These are phyloP conservation scores for Herpetospermum pedunculosum DNA, from an alignment of 306 rosid species.

Conservation along the genomic window DNA sequence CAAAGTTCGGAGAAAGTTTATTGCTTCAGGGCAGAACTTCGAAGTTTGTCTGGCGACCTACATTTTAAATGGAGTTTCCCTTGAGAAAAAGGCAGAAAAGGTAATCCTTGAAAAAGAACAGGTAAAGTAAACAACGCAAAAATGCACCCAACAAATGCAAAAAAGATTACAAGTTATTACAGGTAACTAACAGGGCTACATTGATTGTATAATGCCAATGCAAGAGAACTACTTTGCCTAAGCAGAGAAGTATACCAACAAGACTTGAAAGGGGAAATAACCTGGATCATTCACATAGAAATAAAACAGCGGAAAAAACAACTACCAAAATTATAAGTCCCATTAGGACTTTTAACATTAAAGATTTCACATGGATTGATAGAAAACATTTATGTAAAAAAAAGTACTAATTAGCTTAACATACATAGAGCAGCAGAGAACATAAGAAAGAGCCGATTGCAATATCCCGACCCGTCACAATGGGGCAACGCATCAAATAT, in stretches of 20 bases:
- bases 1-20: slow-evolving; percentile 47
- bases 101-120: not conserved
- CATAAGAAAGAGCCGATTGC: slow-evolving; percentile 79
- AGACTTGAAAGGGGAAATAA: not conserved
- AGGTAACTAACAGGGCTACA: not conserved
- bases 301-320: not conserved
- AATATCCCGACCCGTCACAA: slow-evolving; percentile 58
- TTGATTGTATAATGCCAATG: not conserved
- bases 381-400: not conserved
- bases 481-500: slow-evolving; percentile 77
- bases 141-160: not conserved
- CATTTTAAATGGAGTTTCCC: not conserved
- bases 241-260: not conserved
- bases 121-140: not conserved
- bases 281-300: not conserved
- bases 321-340: not conserved
- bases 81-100: not conserved
- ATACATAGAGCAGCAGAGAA: slow-evolving; percentile 74
- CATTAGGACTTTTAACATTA: not conserved
- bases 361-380: not conserved
- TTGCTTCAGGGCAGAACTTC: slow-evolving; percentile 84
- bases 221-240: not conserved
- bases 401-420: slow-evolving; percentile 21
- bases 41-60: slow-evolving; percentile 61
- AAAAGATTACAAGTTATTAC: not conserved